Conservation (phyloP, 1,139 yeast genomes). For the Geotrichum europaeum region DNA sequence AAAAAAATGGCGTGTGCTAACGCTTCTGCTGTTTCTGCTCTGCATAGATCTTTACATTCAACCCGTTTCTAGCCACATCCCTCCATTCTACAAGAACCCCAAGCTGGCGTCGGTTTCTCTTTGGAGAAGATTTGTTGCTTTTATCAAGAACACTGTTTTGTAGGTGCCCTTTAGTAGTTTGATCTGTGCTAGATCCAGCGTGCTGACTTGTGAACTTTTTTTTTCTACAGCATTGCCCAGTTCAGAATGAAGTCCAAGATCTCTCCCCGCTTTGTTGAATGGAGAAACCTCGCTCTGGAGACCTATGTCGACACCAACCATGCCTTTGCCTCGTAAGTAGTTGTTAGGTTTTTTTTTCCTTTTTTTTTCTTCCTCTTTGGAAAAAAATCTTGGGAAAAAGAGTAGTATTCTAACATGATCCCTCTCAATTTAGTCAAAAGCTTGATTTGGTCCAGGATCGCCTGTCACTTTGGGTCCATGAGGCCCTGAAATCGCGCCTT, state of each 20-base stretch:
- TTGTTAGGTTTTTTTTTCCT: neutral
- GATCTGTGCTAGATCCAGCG: conserved; percentile 25
- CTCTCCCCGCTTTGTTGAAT: conserved; percentile 57
- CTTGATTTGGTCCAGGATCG: conserved; percentile 40
- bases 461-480: conserved; percentile 58
- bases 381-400: conserved; percentile 19
- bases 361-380: conserved; percentile 13
- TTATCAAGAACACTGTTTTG: conserved; percentile 54
- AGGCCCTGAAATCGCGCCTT: conserved; percentile 47
- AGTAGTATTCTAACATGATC: conserved; percentile 23
- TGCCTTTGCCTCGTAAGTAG: conserved; percentile 48
- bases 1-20: neutral
- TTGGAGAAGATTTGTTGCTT: conserved; percentile 46
- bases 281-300: conserved; percentile 71
- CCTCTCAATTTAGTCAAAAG: conserved; percentile 32
- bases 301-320: conserved; percentile 58
- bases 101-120: conserved; percentile 36
- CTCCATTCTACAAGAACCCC: conserved; percentile 42
- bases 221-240: conserved; percentile 46
- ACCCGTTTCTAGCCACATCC: conserved; percentile 42
- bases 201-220: conserved; percentile 15
- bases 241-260: conserved; percentile 58
- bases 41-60: conserved; percentile 38
- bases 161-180: conserved; percentile 22
- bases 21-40: neutral